Percentiles rank a stretch among this genome's conserved stretches.
phyloP scores from a whole-genome alignment of 2,329 filamentous ascomycete species.

The Clonostachys byssicola region DNA sequence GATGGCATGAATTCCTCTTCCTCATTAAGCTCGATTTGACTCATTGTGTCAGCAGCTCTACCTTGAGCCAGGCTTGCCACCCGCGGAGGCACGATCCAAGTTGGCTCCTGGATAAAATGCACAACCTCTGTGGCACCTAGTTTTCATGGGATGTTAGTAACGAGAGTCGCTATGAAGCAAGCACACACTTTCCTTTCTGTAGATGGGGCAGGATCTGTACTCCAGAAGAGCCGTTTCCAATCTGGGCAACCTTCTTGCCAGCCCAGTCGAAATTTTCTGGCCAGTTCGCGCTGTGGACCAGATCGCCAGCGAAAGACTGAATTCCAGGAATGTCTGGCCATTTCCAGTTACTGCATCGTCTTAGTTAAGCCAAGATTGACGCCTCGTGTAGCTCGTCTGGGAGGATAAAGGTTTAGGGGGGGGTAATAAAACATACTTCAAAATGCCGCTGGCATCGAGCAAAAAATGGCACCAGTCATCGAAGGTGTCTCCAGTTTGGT shows the following conservation, averaged over 20 bases:
- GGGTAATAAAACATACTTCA: slow-evolving; percentile 44
- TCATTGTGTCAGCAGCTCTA: slow-evolving; percentile 18
- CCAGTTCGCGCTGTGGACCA: slow-evolving; percentile 38
- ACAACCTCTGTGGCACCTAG: slow-evolving; percentile 30
- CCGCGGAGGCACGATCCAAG: slow-evolving; percentile 34
- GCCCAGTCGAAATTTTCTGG: slow-evolving; percentile 13
- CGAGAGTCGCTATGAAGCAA: neutral
- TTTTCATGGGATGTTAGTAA: neutral
- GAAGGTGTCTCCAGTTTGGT: slow-evolving; percentile 1
- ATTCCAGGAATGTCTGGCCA: slow-evolving; percentile 41
- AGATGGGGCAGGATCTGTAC: slow-evolving; percentile 20
- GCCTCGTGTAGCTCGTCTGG: too few species aligned
- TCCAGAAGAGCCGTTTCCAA: slow-evolving; percentile 23
- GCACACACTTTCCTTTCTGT: neutral
- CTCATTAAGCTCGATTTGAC: slow-evolving; percentile 12
- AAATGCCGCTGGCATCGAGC: slow-evolving; percentile 43
- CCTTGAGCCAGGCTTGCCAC: slow-evolving; percentile 23
- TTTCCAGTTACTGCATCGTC: slow-evolving; percentile 35
- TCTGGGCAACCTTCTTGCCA: slow-evolving; percentile 19
- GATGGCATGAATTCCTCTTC: slow-evolving; percentile 11
- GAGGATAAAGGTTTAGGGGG: too few species aligned
- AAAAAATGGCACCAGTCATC: slow-evolving; percentile 19
- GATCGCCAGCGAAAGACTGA: slow-evolving; percentile 35
- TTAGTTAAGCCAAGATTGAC: neutral
- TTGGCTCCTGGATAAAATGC: slow-evolving; percentile 34